phyloP scores from a whole-genome alignment of 441 rosid genomes.

The Raphanus hybrid region DNA sequence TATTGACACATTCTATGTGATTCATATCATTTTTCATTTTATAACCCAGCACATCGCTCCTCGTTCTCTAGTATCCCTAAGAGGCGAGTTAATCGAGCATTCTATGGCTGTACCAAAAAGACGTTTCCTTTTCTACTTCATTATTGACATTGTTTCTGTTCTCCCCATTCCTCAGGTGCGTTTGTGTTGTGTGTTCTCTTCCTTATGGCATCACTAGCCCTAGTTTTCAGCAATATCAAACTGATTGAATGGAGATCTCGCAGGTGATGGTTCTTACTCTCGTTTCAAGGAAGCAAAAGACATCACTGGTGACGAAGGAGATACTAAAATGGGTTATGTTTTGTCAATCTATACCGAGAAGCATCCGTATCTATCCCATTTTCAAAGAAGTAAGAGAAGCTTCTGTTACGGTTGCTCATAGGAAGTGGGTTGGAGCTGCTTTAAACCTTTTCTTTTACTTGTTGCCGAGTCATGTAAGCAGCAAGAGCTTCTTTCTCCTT shows the following conservation, averaged over 20 bases:
- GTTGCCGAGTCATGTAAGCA: constrained; percentile 3
- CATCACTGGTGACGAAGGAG: neutral
- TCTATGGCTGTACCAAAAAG: neutral
- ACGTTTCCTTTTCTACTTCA: neutral
- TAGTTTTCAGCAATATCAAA: neutral
- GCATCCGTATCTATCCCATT: constrained; percentile 6
- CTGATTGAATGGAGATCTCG: neutral
- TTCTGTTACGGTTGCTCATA: neutral
- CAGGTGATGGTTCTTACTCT: neutral
- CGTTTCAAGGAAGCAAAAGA: neutral
- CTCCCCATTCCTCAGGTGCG: constrained; percentile 5
- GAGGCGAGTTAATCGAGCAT: neutral
- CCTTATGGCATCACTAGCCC: neutral
- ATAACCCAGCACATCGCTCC: neutral
- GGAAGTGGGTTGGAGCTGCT: constrained; percentile 4
- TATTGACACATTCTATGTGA: constrained; percentile 8
- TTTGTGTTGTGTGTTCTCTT: neutral
- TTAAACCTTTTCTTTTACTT: constrained; percentile 8
- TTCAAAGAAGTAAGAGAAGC: neutral
- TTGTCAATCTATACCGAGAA: constrained; percentile 1
- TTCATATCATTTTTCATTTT: constrained; percentile 3
- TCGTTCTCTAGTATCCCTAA: neutral
- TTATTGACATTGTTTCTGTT: constrained; percentile 5
- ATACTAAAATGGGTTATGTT: constrained; percentile 4
- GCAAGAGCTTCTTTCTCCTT: neutral